A percentile compares a stretch with the other conserved stretches of the same genome.
These are phyloP conservation scores for Cytospora schulzeri DNA, from an alignment of 2,329 filamentous ascomycete genomes.

Conservation along the genomic window DNA sequence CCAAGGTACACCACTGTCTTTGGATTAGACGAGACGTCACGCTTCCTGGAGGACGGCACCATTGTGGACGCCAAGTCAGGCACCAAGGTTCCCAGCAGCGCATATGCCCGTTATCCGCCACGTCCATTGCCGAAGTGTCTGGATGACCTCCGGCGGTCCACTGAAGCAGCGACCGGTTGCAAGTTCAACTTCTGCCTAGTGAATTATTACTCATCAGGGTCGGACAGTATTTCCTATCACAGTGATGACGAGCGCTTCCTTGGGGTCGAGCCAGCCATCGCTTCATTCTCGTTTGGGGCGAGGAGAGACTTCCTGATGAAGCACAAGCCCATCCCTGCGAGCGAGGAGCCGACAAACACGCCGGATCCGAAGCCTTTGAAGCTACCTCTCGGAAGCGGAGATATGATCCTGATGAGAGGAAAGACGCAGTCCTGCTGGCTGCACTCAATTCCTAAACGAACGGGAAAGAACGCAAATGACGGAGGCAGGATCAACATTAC, in stretches of 20 bases:
- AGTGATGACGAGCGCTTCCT: conserved; percentile 81
- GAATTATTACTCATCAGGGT: conserved; percentile 79
- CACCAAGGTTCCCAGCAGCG: conserved; percentile 51
- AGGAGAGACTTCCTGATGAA: conserved; percentile 77
- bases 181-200: conserved; percentile 79
- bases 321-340: conserved; percentile 63
- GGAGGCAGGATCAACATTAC: conserved; percentile 76
- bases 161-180: conserved; percentile 67
- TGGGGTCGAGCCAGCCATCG: conserved; percentile 69
- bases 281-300: conserved; percentile 73
- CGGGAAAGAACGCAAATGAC: conserved; percentile 62
- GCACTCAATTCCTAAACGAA: conserved; percentile 76
- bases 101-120: conserved; percentile 58
- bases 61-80: conserved; percentile 49
- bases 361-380: conserved; percentile 49
- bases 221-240: conserved; percentile 78
- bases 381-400: conserved; percentile 63
- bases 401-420: conserved; percentile 80
- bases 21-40: conserved; percentile 62
- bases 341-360: conserved; percentile 29
- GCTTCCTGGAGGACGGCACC: conserved; percentile 50
- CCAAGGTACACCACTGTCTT: conserved; percentile 61
- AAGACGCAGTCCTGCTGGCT: conserved; percentile 76
- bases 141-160: conserved; percentile 60
- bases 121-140: conserved; percentile 73